phyloP scores from a whole-genome alignment of 2,329 filamentous ascomycete species.

The Pseudopithomyces maydicus region DNA sequence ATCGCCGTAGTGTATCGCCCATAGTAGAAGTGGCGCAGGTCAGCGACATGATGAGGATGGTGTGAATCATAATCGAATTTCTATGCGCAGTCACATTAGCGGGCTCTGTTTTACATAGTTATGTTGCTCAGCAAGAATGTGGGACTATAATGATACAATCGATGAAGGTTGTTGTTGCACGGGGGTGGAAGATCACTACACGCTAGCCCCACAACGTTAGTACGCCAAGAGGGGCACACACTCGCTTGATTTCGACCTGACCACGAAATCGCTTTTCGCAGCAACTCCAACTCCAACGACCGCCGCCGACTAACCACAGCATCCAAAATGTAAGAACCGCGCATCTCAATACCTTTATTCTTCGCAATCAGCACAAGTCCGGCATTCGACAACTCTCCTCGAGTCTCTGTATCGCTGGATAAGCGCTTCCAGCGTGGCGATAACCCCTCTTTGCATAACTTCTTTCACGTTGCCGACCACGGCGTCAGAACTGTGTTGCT shows the following conservation, averaged over 20 bases:
- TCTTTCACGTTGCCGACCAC: constrained; percentile 23
- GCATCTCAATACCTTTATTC: constrained; percentile 20
- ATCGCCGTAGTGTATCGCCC: neutral
- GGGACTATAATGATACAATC: too few species aligned
- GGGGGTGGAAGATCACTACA: neutral
- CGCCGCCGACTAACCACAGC: constrained; percentile 42
- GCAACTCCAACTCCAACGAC: constrained; percentile 34
- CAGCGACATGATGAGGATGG: too few species aligned
- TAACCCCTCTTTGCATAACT: constrained; percentile 40
- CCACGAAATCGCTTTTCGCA: constrained; percentile 2
- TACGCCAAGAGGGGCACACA: neutral
- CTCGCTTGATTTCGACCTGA: constrained; percentile 6
- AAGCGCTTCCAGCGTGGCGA: constrained; percentile 35
- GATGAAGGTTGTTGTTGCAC: neutral
- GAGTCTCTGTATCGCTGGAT: constrained; percentile 27
- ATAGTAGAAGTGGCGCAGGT: neutral
- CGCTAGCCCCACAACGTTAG: neutral
- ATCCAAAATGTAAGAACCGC: constrained; percentile 50
- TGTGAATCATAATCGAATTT: too few species aligned
- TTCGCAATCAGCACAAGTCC: constrained; percentile 24
- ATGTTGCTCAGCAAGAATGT: too few species aligned
- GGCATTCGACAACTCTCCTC: constrained; percentile 21
- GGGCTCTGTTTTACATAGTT: too few species aligned
- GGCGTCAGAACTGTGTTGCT: constrained; percentile 30
- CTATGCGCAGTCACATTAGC: too few species aligned